Evolutionary conservation across 2,329 filamentous ascomycete species (phyloP).

Genomic region (Leptographium wingfieldii): DNA sequence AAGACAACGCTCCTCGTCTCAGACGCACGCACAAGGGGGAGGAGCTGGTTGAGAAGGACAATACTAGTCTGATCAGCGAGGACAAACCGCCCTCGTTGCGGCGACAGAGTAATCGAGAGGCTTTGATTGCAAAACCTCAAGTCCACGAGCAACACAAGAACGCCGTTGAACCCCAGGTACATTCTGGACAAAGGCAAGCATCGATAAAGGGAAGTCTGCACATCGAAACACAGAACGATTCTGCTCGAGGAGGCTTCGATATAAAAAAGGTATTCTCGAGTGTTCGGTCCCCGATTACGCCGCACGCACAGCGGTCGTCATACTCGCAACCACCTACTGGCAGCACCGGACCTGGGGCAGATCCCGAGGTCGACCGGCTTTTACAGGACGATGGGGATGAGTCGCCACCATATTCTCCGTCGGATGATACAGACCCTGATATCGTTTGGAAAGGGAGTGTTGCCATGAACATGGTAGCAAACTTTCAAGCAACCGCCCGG

Average conservation of each 20-base stretch:
- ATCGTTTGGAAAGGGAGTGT: slow-evolving; percentile 68
- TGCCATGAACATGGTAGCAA: slow-evolving; percentile 64
- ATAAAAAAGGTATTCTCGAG: slow-evolving; percentile 77
- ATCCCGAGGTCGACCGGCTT: slow-evolving; percentile 82
- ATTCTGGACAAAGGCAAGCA: not conserved
- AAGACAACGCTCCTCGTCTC: slow-evolving; percentile 66
- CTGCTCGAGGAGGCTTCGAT: slow-evolving; percentile 57
- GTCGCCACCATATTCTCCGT: slow-evolving; percentile 73
- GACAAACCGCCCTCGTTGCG: slow-evolving; percentile 25
- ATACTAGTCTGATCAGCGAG: slow-evolving; percentile 21
- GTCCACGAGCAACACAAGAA: not conserved
- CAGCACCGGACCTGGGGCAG: slow-evolving; percentile 49
- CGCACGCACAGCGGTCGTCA: slow-evolving; percentile 34
- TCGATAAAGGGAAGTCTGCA: slow-evolving; percentile 23
- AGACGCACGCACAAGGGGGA: slow-evolving; percentile 91
- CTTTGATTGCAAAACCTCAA: slow-evolving; percentile 3
- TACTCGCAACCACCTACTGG: slow-evolving; percentile 29
- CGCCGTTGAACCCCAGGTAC: not conserved
- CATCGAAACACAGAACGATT: slow-evolving; percentile 33
- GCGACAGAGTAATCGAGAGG: slow-evolving; percentile 21
- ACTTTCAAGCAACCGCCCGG: slow-evolving; percentile 65
- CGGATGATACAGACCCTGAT: slow-evolving; percentile 58
- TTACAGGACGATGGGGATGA: slow-evolving; percentile 71
- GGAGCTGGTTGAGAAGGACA: slow-evolving; percentile 72
- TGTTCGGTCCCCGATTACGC: slow-evolving; percentile 58